Percentiles rank a stretch among this genome's conserved stretches.
Evolutionary conservation across 805 yeast genomes (phyloP).

Genomic region (Nakazawaea siamensis): DNA sequence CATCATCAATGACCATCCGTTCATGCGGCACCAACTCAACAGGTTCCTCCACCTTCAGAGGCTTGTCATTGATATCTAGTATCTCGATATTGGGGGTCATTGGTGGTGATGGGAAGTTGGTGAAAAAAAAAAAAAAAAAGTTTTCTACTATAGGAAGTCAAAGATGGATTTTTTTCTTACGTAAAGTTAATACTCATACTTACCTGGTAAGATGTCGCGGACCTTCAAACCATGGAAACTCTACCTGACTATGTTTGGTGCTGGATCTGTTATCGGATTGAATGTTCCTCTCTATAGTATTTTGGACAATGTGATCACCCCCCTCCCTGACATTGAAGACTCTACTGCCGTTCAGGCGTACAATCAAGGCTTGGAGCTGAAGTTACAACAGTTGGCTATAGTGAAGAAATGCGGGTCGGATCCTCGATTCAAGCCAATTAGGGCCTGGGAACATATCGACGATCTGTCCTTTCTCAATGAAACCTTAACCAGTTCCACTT

Average conservation of each 20-base stretch:
- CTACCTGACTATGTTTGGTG: slow-evolving; percentile 3
- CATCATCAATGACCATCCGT: slow-evolving; percentile 49
- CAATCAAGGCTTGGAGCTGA: slow-evolving; percentile 30
- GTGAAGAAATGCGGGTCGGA: slow-evolving; percentile 37
- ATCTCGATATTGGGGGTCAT: slow-evolving; percentile 20
- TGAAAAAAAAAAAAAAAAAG: background rate
- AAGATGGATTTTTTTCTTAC: too few species aligned
- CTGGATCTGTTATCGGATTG: slow-evolving; percentile 6
- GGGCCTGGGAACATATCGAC: slow-evolving; percentile 40
- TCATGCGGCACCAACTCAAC: slow-evolving; percentile 24
- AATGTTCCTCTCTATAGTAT: slow-evolving; percentile 7
- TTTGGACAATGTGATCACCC: background rate
- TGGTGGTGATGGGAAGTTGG: too few species aligned
- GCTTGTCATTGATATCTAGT: slow-evolving; percentile 21
- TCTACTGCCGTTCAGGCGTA: slow-evolving; percentile 17
- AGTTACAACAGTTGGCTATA: slow-evolving; percentile 40
- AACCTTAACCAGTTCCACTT: slow-evolving; percentile 38
- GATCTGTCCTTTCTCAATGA: slow-evolving; percentile 24
- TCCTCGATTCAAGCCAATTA: slow-evolving; percentile 27
- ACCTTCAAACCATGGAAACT: slow-evolving; percentile 5
- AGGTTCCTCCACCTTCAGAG: slow-evolving; percentile 9
- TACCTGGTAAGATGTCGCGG: too few species aligned
- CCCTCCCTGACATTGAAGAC: slow-evolving; percentile 13
- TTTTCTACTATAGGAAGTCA: too few species aligned
- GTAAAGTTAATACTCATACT: too few species aligned